These are phyloP conservation scores for Boletus vinaceobasis DNA, from an alignment of 768 basidiomycete species.

Conservation along the genomic window DNA sequence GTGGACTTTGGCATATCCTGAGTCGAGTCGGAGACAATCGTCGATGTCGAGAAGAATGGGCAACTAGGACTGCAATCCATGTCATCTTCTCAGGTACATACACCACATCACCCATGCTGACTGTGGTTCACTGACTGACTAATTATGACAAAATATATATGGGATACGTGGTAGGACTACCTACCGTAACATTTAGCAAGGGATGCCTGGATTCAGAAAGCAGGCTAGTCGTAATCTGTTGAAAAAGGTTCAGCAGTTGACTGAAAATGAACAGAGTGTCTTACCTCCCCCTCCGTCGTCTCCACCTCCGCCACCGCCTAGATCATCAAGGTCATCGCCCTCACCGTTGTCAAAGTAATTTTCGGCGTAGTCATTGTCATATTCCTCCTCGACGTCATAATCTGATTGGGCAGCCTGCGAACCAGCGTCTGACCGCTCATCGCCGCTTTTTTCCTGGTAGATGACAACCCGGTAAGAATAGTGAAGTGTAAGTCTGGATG, in stretches of 20 bases:
- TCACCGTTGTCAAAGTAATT: conserved; percentile 93
- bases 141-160: neutral
- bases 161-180: neutral
- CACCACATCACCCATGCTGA: neutral
- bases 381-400: conserved; percentile 87
- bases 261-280: neutral
- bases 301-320: conserved; percentile 65
- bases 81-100: neutral
- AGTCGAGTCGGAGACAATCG: neutral
- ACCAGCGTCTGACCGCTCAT: conserved; percentile 64
- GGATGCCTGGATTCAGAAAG: neutral
- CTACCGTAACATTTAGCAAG: conserved; percentile 1
- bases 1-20: conserved; percentile 7
- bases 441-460: conserved; percentile 62
- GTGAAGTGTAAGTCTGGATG: neutral
- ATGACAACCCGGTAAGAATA: neutral
- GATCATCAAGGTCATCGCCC: conserved; percentile 73
- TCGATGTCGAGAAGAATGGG: neutral
- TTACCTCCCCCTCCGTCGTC: conserved; percentile 63
- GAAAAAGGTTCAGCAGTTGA: neutral
- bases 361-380: conserved; percentile 87
- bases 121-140: neutral
- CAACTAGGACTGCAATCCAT: neutral
- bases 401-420: conserved; percentile 67
- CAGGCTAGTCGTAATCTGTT: conserved; percentile 28